A percentile compares a stretch with the other conserved stretches of the same genome.
Evolutionary conservation across 2,329 filamentous ascomycete species (phyloP).

Genomic region (Calcarisporium arbuscula): DNA sequence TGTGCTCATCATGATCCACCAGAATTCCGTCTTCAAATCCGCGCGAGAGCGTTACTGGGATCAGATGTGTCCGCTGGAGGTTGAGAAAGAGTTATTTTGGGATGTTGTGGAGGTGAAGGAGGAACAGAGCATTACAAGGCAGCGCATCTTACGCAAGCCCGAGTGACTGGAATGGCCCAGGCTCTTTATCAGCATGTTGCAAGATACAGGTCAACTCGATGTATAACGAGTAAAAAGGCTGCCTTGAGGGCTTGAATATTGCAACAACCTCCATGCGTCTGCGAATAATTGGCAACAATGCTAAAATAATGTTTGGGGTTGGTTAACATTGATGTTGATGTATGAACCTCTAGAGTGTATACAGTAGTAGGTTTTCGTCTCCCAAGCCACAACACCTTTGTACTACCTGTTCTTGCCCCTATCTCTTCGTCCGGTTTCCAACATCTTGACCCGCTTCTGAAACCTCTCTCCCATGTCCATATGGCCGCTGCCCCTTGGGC

Average conservation of each 20-base stretch:
- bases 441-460: constrained; percentile 59
- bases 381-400: background rate
- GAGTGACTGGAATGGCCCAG: too few species aligned
- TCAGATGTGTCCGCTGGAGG: constrained; percentile 16
- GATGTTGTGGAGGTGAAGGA: constrained; percentile 7
- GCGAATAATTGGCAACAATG: too few species aligned
- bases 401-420: constrained; percentile 34
- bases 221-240: too few species aligned
- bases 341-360: background rate
- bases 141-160: too few species aligned
- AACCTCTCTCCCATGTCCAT: constrained; percentile 67
- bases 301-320: too few species aligned
- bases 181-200: too few species aligned
- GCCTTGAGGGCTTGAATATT: too few species aligned
- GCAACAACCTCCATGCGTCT: too few species aligned
- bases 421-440: constrained; percentile 40
- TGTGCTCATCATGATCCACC: constrained; percentile 22
- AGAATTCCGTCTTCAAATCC: constrained; percentile 17
- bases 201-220: too few species aligned
- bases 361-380: background rate
- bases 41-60: constrained; percentile 17
- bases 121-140: constrained; percentile 1
- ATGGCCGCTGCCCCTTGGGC: constrained; percentile 57
- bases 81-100: constrained; percentile 19
- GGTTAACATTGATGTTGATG: background rate